Base-by-base conservation (phyloP, 2,329 filamentous ascomycete genomes). In the Cercospora brassicicola region DNA sequence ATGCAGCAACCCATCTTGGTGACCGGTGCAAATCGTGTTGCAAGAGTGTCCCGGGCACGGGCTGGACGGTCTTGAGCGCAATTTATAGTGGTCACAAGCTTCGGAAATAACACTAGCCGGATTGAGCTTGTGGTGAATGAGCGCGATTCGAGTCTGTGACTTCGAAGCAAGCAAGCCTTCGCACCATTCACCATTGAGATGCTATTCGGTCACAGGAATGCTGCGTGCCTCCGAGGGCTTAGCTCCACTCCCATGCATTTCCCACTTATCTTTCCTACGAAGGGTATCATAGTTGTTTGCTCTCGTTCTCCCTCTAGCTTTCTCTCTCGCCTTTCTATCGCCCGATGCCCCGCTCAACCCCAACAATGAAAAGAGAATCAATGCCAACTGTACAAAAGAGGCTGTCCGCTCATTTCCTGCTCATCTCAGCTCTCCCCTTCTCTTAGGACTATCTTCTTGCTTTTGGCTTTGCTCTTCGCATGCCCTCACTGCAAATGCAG, bases 401-500 rank as follows among this genome's bases (percentile, higher is more conserved):
- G 30, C 55, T 5, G 9, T 8, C 6, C 30, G 5, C 13, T 30
- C 31, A 7, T 33, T 28, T 11, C 30, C n/a, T 36, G 11, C 28
- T 59, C 36, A 7, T 42, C 36, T 31, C 30, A n/a, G 13, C 8
- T 7, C 10, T 13, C 30, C 5, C n/a, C 9, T 7, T 59, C 28
- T 36, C 15, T 36, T 23, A 23, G 8, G 13, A n/a, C 18, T 11
- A 36, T 59, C 28, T 23, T 36, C 8, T 31, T 4, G 7, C 3
- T 18, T 31, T 23, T 4, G n/a, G n/a, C 2, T 59, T 4, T 36
- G n/a, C 30, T 31, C 55, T 59, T 15, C 5, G 15, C 15, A 31
- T 36, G 28, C 20, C n/a, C 18, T 62, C 55, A 68, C 28, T 64
- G 64, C 55, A 68, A 60, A 67, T 79, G 74, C 67, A 96, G 83